A percentile compares a stretch with the other conserved stretches of the same genome.
phyloP scores from a whole-genome alignment of 306 rosid genomes.

The Crataegus laevigata region DNA sequence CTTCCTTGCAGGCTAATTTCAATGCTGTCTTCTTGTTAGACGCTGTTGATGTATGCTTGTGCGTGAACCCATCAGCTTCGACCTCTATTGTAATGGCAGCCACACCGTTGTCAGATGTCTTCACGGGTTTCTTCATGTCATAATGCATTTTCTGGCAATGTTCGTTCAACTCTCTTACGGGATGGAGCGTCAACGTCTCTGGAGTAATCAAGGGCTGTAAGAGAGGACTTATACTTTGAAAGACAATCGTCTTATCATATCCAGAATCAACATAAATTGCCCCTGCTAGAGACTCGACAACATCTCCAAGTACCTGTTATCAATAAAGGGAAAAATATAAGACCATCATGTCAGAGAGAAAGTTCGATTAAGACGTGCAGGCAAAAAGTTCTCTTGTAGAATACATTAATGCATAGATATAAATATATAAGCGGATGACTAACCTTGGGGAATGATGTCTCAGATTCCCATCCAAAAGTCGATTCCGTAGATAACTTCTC shows the following conservation, averaged over 20 bases:
- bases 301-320: slow-evolving; percentile 69
- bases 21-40: slow-evolving; percentile 26
- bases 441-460: slow-evolving; percentile 69
- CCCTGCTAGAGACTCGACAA: slow-evolving; percentile 78
- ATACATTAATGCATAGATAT: background rate
- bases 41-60: slow-evolving; percentile 8
- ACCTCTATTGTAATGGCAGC: slow-evolving; percentile 32
- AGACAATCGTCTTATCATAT: slow-evolving; percentile 40
- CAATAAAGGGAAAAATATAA: background rate
- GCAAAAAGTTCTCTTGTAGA: background rate
- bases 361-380: too few relatives aligned
- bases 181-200: slow-evolving; percentile 43
- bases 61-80: slow-evolving; percentile 30
- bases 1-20: slow-evolving; percentile 39
- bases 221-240: slow-evolving; percentile 52
- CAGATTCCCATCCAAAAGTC: slow-evolving; percentile 71
- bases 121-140: background rate
- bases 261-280: slow-evolving; percentile 72
- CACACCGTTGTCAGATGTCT: slow-evolving; percentile 5
- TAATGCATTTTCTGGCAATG: slow-evolving; percentile 36
- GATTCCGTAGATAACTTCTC: slow-evolving; percentile 18
- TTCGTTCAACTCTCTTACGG: slow-evolving; percentile 40
- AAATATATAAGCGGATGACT: background rate
- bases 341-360: background rate
- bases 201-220: slow-evolving; percentile 69